Evolutionary conservation across 805 yeast species (phyloP), one percentile per base, ranked within the genome.

Genomic region (Wickerhamomyces alni): DNA sequence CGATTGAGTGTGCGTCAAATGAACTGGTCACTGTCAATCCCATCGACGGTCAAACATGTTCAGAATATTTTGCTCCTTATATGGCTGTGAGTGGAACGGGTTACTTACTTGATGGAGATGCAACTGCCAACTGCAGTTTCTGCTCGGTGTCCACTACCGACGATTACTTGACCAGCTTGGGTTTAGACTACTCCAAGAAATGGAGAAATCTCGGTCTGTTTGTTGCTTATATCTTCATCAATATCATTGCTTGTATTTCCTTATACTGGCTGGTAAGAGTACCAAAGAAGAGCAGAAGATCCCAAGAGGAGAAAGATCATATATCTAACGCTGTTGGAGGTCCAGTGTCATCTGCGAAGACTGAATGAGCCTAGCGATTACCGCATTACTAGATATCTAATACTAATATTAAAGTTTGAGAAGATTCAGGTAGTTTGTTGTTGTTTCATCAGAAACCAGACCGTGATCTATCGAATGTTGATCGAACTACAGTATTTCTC

Each of bases 181-280:
- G 61, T 37, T 60, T 66, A 29, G 48, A 49, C n/a, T 69, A 64
- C 58, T 41, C 49, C 15, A 64, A 74, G 51, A 74, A 80, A 65
- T 78, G 85, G 84, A 75, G 85, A 69, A 74, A 79, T 55, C 70
- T 68, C 46, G 85, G 84, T 48, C 67, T 79, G 47, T 62, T 72
- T 55, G 63, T 66, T 62, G 69, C 55, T 17, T 69, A 61, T 51
- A 65, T 69, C 39, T 40, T 48, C 18, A 65, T 69, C 54, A 67
- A 70, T 46, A 46, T 66, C 28, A 38, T 43, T 34, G 67, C 65
- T 42, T 67, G 82, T 13, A 40, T 60, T 2, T 71, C 65, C 51
- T 51, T 69, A 42, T 70, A 80, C 67, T 78, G 82, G 38, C 27
- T 43, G 13, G 80, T 77, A 9, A 75, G 91, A 69, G 89, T 83